Percentiles rank a stretch among this genome's conserved stretches.
These are phyloP conservation scores for Alternaria metachromatica DNA, from an alignment of 2,329 filamentous ascomycete species.

Conservation along the genomic window DNA sequence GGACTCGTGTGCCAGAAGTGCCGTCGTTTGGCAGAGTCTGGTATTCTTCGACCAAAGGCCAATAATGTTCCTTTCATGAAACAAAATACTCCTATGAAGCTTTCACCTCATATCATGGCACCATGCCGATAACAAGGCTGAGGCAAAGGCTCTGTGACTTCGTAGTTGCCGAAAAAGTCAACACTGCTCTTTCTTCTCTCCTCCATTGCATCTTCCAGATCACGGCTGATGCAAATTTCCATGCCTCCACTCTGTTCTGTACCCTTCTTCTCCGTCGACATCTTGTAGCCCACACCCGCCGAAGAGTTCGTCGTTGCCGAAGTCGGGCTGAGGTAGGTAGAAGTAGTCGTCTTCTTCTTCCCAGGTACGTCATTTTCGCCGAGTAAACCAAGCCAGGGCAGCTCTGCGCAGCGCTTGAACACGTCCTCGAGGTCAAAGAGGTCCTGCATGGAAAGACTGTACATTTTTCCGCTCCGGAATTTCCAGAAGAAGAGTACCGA, in stretches of 20 bases:
- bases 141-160: slow-evolving; percentile 42
- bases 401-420: slow-evolving; percentile 42
- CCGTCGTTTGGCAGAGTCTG: not conserved
- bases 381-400: slow-evolving; percentile 39
- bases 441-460: slow-evolving; percentile 45
- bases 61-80: not conserved
- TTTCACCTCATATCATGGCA: slow-evolving; percentile 36
- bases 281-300: slow-evolving; percentile 44
- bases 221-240: slow-evolving; percentile 44
- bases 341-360: slow-evolving; percentile 5
- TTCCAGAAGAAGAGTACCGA: slow-evolving; percentile 47
- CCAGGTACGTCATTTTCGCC: slow-evolving; percentile 29
- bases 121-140: slow-evolving; percentile 40
- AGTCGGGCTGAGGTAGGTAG: slow-evolving; percentile 24
- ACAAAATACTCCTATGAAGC: not conserved
- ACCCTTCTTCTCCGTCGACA: slow-evolving; percentile 41
- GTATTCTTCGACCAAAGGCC: not conserved
- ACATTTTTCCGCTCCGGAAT: slow-evolving; percentile 40
- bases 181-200: slow-evolving; percentile 36
- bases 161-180: slow-evolving; percentile 47
- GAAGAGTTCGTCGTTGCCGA: slow-evolving; percentile 8
- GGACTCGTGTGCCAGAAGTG: not conserved
- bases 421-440: slow-evolving; percentile 46
- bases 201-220: slow-evolving; percentile 43
- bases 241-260: slow-evolving; percentile 45